Evolutionary conservation across 306 rosid species (phyloP).

Genomic region (Fragaria iinumae): DNA sequence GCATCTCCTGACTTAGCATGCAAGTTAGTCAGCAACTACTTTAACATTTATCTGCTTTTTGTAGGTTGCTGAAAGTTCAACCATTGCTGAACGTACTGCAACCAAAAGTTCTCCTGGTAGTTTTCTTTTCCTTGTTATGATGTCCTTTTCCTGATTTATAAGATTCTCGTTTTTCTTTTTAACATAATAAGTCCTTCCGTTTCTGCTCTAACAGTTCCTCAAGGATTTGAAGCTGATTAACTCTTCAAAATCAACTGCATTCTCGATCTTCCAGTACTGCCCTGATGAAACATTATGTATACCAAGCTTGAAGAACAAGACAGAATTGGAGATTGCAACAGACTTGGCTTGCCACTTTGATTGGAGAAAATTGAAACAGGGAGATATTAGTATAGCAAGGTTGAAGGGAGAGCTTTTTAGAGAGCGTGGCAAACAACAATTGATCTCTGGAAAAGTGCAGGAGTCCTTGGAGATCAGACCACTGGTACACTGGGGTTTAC

Average conservation of each 20-base stretch:
- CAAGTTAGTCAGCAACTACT: background rate
- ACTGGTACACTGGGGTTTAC: slow-evolving; percentile 52
- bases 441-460: slow-evolving; percentile 35
- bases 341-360: slow-evolving; percentile 64
- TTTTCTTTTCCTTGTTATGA: slow-evolving; percentile 11
- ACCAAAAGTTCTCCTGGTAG: slow-evolving; percentile 69
- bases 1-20: background rate
- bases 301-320: slow-evolving; percentile 43
- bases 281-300: slow-evolving; percentile 47
- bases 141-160: background rate
- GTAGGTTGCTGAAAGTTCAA: slow-evolving; percentile 56
- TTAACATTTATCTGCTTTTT: slow-evolving; percentile 14
- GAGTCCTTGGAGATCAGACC: slow-evolving; percentile 26
- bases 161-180: background rate
- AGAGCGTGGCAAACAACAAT: slow-evolving; percentile 44
- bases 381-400: slow-evolving; percentile 46
- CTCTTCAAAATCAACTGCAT: slow-evolving; percentile 39
- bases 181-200: background rate
- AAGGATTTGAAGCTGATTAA: slow-evolving; percentile 43
- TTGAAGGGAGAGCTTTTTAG: slow-evolving; percentile 60
- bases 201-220: slow-evolving; percentile 50
- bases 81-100: slow-evolving; percentile 57
- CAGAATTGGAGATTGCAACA: slow-evolving; percentile 47
- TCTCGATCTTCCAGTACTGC: slow-evolving; percentile 44
- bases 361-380: slow-evolving; percentile 53